These are phyloP conservation scores for Skeletonema potamos DNA, from an alignment of 108 stramenopile species.

Conservation along the genomic window DNA sequence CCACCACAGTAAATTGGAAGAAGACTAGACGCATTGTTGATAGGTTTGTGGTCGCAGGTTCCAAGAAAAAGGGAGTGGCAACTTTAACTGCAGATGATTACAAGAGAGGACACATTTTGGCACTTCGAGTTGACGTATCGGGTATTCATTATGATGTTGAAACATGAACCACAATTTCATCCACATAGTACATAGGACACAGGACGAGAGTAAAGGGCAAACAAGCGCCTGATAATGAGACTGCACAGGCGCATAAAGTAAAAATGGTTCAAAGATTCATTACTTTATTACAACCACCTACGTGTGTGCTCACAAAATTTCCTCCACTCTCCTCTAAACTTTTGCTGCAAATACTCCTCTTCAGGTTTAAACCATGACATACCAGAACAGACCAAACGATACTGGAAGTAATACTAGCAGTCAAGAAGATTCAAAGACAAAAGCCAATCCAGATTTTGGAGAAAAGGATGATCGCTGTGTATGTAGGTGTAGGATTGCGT, in stretches of 20 bases:
- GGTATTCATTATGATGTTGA: conserved; percentile 9
- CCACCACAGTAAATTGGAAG: background rate
- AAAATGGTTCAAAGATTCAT: background rate
- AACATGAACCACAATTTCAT: background rate
- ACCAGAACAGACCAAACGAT: background rate
- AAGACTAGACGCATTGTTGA: conserved; percentile 1
- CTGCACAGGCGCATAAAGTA: background rate
- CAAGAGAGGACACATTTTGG: background rate
- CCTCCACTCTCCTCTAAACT: background rate
- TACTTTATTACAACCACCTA: background rate
- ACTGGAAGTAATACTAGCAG: background rate
- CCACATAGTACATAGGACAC: background rate
- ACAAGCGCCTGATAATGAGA: too few relatives aligned
- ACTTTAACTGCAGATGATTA: conserved; percentile 6
- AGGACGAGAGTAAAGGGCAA: background rate
- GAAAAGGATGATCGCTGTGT: background rate
- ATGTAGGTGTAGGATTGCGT: background rate
- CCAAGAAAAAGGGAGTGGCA: conserved; percentile 6
- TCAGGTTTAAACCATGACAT: background rate
- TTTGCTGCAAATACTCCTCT: background rate
- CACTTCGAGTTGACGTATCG: conserved; percentile 4
- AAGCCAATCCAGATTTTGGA: background rate
- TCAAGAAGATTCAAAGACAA: background rate
- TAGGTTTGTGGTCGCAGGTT: background rate
- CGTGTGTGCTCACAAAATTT: background rate